Evolutionary conservation across 192 early-diverging fungal genomes (phyloP).

Genomic region (Entomortierella parvispora): DNA sequence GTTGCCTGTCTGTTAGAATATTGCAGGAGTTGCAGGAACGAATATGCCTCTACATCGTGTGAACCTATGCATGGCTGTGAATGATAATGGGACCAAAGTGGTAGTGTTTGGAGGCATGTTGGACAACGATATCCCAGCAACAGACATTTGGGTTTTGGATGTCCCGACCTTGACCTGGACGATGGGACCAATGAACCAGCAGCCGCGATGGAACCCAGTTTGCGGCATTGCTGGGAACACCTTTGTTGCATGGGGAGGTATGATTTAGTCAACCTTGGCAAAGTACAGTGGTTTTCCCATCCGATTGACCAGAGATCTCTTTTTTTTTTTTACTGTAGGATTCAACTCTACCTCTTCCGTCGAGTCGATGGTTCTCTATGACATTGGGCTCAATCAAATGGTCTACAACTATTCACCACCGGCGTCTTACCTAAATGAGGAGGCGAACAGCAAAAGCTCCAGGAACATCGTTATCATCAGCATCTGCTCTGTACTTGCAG

Average conservation of each 20-base stretch:
- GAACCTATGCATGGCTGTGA: background rate
- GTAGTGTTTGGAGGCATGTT: background rate
- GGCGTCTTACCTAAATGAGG: background rate
- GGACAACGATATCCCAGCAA: background rate
- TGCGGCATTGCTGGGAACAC: constrained; percentile 1
- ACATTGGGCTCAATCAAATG: background rate
- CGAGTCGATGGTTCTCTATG: no score
- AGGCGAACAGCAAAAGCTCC: background rate
- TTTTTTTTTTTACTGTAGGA: no score
- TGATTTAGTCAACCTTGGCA: background rate
- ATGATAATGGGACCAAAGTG: constrained; percentile 1
- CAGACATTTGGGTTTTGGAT: background rate
- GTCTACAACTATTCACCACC: background rate
- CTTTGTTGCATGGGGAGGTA: constrained; percentile 3
- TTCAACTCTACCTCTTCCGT: no score
- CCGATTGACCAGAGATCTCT: background rate
- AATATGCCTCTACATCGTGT: background rate
- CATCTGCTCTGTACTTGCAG: background rate
- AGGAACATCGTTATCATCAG: background rate
- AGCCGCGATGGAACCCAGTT: background rate
- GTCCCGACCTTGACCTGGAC: background rate
- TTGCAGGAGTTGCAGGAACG: no score
- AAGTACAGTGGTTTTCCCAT: background rate
- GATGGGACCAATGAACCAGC: background rate
- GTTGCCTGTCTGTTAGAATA: no score